phyloP scores from a whole-genome alignment of 768 basidiomycete genomes.

The Suillus americanus region DNA sequence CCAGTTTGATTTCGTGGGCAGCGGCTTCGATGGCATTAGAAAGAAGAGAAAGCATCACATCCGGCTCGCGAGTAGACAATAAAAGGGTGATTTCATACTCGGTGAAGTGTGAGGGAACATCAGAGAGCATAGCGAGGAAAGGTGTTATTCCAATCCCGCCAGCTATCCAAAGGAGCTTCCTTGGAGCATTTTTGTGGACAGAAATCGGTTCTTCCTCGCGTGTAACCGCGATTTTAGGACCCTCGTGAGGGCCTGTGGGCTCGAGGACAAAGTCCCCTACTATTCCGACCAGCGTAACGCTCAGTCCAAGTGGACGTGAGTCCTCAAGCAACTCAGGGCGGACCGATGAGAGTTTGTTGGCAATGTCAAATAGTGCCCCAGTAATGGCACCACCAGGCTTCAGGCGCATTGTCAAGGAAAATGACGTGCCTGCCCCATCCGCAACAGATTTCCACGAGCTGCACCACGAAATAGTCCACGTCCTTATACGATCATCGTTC shows the following conservation, averaged over 20 bases:
- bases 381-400: conserved; percentile 58
- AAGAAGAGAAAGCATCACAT: conserved; percentile 44
- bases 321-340: conserved; percentile 44
- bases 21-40: neutral
- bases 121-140: conserved; percentile 55
- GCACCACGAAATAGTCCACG: conserved; percentile 56
- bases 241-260: neutral
- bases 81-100: conserved; percentile 43
- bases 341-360: conserved; percentile 38
- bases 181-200: neutral
- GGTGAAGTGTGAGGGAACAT: neutral
- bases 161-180: conserved; percentile 51
- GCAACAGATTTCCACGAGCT: conserved; percentile 17
- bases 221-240: neutral
- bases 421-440: conserved; percentile 15
- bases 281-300: conserved; percentile 48
- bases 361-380: conserved; percentile 50
- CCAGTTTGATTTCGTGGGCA: conserved; percentile 17
- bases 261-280: conserved; percentile 49
- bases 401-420: conserved; percentile 55
- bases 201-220: neutral
- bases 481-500: conserved; percentile 65
- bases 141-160: conserved; percentile 70
- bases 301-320: conserved; percentile 37
- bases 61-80: conserved; percentile 55